Evolutionary conservation across 148 eudicot genomes (phyloP).

Genomic region (Silene uniflora): DNA sequence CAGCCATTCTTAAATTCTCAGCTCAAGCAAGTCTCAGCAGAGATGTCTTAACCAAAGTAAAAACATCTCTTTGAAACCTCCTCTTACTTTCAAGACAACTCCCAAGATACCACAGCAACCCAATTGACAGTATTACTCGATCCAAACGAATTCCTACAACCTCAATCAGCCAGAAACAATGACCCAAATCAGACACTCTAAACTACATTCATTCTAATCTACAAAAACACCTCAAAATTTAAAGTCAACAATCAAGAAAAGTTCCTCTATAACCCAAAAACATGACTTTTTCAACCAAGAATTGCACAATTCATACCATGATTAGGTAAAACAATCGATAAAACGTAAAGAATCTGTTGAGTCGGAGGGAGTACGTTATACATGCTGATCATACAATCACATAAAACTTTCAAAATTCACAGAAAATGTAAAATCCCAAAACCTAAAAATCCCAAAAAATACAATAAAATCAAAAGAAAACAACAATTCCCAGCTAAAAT

Average conservation of each 20-base stretch:
- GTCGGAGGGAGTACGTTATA: too few species aligned
- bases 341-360: not conserved
- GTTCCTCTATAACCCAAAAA: not conserved
- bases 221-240: constrained; percentile 10
- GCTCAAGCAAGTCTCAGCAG: constrained; percentile 24
- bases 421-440: not conserved
- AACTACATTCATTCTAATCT: not conserved
- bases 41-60: constrained; percentile 25
- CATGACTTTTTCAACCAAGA: constrained; percentile 10
- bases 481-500: constrained; percentile 22
- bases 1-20: constrained; percentile 40
- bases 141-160: constrained; percentile 28
- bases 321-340: not conserved
- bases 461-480: not conserved
- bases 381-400: constrained; percentile 1
- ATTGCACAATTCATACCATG: not conserved
- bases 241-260: constrained; percentile 25
- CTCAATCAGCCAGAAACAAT: not conserved
- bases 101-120: constrained; percentile 10
- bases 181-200: constrained; percentile 5
- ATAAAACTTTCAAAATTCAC: not conserved
- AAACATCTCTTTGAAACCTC: constrained; percentile 1
- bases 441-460: not conserved
- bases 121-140: constrained; percentile 5
- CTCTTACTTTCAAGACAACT: constrained; percentile 3